Conservation (phyloP, 495 filamentous ascomycete species). For the Penicillium atrosanguineum region DNA sequence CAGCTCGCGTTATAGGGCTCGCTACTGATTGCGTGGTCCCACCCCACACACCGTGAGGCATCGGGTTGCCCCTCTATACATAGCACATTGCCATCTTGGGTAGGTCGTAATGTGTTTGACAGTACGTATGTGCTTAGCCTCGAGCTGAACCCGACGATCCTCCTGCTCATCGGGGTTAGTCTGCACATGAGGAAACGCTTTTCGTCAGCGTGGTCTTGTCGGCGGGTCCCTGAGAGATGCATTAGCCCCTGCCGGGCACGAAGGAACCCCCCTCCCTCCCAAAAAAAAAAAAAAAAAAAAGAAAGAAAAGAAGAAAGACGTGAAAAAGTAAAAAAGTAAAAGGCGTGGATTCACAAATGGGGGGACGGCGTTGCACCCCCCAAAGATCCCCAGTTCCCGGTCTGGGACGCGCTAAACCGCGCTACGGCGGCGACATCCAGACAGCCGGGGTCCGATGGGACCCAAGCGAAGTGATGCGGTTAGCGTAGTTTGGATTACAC, state of each 20-base stretch:
- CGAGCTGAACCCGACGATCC: not conserved
- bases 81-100: not conserved
- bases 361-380: not conserved
- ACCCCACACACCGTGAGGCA: slow-evolving; percentile 12
- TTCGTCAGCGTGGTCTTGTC: not conserved
- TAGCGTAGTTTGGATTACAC: slow-evolving; percentile 2
- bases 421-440: slow-evolving; percentile 1
- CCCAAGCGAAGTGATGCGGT: not conserved
- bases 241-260: not conserved
- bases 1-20: not conserved
- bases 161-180: not conserved
- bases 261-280: no score
- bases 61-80: slow-evolving; percentile 6
- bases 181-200: not conserved
- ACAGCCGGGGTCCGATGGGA: not conserved
- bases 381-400: slow-evolving; percentile 6
- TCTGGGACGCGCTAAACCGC: slow-evolving; percentile 2
- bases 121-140: not conserved
- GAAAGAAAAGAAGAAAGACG: not conserved
- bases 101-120: not conserved
- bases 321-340: not conserved
- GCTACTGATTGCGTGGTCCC: slow-evolving; percentile 11
- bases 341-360: not conserved
- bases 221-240: not conserved
- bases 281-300: not conserved